Evolutionary conservation across 495 filamentous ascomycete species (phyloP), one percentile per base, ranked within the genome.

Genomic region (Xylaria sp.): DNA sequence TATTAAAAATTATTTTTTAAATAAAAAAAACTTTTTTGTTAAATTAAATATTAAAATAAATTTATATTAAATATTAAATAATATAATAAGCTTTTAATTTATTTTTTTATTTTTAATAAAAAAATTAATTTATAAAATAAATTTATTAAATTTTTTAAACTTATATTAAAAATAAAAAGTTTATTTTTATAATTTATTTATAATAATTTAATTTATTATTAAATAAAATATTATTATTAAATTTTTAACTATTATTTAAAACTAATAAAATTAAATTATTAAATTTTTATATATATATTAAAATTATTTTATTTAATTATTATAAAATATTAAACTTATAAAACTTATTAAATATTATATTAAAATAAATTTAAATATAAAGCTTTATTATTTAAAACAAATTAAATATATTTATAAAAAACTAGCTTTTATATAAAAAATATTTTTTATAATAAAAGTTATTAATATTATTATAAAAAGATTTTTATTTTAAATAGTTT

Each of bases 201-300:
- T 58, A 58, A 19, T 0, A 7, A 29, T 26, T 11, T 53, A 58
- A 2, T 58, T 58, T 58, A 31, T 58, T 17, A 58, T 5, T 15
- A 35, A 58, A 0, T 58, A 58, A 8, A 31, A 58, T 31, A 58
- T 58, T 58, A 58, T 19, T 17, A 58, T 58, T 58, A 58, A 58
- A 17, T 19, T 2, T 8, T 35, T 58, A 58, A 15, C 15, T 33
- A 3, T 9, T n/a, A n/a, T n/a, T n/a, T n/a, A n/a, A n/a, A n/a
- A n/a, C n/a, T n/a, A n/a, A n/a, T n/a, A n/a, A n/a, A 19, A 58
- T 5, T 58, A 58, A 58, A 35, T 58, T 12, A 4, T 33, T 5
- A 2, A 11, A 2, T 19, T 58, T 17, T 35, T 58, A 17, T 58
- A 31, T 58, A 58, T 5, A 35, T 58, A 58, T 35, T 1, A 35